Evolutionary conservation across 2,329 filamentous ascomycete species (phyloP).

Genomic region (Simplicillium aogashimaense): DNA sequence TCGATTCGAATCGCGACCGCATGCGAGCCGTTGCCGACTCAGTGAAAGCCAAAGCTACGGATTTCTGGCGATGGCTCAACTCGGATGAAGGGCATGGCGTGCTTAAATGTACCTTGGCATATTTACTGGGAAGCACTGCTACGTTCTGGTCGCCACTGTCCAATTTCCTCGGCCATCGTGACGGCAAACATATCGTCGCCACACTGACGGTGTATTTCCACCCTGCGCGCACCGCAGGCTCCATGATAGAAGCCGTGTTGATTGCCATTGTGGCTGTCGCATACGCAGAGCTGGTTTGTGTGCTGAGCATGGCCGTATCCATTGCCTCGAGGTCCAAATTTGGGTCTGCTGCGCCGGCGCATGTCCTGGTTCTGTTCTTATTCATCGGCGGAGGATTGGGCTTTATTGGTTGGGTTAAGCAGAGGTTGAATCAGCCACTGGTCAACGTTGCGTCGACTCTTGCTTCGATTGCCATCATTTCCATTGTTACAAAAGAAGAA

Average conservation of each 20-base stretch:
- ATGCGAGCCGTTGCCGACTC: constrained; percentile 6
- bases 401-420: constrained; percentile 81
- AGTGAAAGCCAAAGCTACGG: constrained; percentile 22
- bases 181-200: constrained; percentile 83
- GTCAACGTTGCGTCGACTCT: constrained; percentile 81
- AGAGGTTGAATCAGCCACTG: constrained; percentile 65
- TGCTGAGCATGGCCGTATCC: constrained; percentile 82
- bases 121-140: constrained; percentile 69
- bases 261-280: constrained; percentile 65
- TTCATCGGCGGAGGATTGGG: constrained; percentile 83
- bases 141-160: constrained; percentile 68
- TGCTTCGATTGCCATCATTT: constrained; percentile 80
- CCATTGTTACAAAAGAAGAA: constrained; percentile 83
- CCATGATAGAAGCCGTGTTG: constrained; percentile 73
- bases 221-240: constrained; percentile 69
- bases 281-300: constrained; percentile 58
- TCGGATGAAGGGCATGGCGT: constrained; percentile 72
- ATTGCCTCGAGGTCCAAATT: constrained; percentile 63
- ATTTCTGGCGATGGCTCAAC: constrained; percentile 48
- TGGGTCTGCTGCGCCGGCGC: constrained; percentile 59
- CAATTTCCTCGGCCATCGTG: constrained; percentile 64
- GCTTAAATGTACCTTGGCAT: constrained; percentile 80
- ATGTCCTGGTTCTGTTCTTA: constrained; percentile 68
- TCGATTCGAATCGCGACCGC: constrained; percentile 8
- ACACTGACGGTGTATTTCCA: constrained; percentile 90